phyloP scores from a whole-genome alignment of 2,329 filamentous ascomycete species.

The Colletotrichum cereale region DNA sequence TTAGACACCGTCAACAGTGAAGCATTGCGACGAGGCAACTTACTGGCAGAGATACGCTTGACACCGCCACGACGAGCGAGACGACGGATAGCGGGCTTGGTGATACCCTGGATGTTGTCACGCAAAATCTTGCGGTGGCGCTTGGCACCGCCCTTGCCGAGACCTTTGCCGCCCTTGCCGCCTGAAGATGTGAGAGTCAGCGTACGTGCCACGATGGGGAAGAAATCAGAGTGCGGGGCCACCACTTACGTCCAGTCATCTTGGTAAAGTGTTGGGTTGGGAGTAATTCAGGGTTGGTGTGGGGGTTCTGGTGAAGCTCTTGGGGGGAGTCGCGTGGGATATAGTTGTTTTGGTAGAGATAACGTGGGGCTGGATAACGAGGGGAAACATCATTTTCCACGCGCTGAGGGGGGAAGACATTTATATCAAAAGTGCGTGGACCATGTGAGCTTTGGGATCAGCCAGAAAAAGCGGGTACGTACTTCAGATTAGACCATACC shows the following conservation, averaged over 20 bases:
- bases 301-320: conserved; percentile 7
- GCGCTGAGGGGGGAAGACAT: conserved; percentile 32
- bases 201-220: background rate
- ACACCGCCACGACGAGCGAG: conserved; percentile 99
- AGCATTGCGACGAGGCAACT: conserved; percentile 45
- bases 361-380: conserved; percentile 28
- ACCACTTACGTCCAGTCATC: conserved; percentile 80
- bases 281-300: background rate
- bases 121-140: conserved; percentile 99
- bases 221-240: conserved; percentile 25
- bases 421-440: conserved; percentile 35
- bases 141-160: conserved; percentile 98
- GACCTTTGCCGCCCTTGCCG: conserved; percentile 96
- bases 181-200: conserved; percentile 61
- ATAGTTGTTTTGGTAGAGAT: conserved; percentile 11
- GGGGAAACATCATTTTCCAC: background rate
- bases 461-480: conserved; percentile 38
- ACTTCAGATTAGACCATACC: background rate
- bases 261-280: conserved; percentile 55
- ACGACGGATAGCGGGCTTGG: conserved; percentile 98
- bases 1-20: conserved; percentile 25
- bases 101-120: conserved; percentile 99
- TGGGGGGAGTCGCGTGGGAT: background rate
- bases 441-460: conserved; percentile 36
- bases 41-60: conserved; percentile 99